Evolutionary conservation across 441 rosid species (phyloP), one percentile per base, ranked within the genome.

Genomic region (Geranium incanum): DNA sequence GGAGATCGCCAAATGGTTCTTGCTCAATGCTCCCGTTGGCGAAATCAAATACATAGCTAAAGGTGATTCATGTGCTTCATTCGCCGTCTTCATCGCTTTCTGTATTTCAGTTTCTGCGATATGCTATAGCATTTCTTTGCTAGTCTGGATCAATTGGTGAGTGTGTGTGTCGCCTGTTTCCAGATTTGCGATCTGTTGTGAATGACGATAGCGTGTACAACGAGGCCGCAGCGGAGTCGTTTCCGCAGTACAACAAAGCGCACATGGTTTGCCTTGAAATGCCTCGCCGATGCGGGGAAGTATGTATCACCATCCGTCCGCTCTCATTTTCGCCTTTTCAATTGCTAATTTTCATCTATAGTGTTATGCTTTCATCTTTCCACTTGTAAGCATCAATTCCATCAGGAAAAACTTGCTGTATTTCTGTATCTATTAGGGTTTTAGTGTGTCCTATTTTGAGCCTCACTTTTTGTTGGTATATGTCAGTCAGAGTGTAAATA

Each of bases 1-100:
- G 79, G 98, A 95, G 81, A 95, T 95, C 85, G 96, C 99, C 8
- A 95, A 89, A 81, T 95, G 99, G 99, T 92, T 95, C 85, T 91
- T 95, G 75, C 92, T 92, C 82, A 89, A 95, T 78, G 79, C 99
- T 68, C 98, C 99, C 39, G 86, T 89, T 62, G 98, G 97, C 5
- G 98, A 95, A 89, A 95, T 95, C 89, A 91, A 90, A 81, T 95
- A 83, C 83, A 78, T 88, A 19, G 90, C 93, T 71, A 86, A 85
- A 85, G 96, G 93, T 86, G 36, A 28, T 45, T 36, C 38, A 37
- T 8, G 7, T 52, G 41, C 36, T 33, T 13, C n/a, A 60, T 23
- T 64, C 8, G 63, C 66, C 1, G 16, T 41, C 57, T 0, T 65
- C 15, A 13, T 16, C 21, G 2, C 57, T 19, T 43, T 4, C 9